Conservation (phyloP, 2,329 filamentous ascomycete species). For the Epichloe bromicola region DNA sequence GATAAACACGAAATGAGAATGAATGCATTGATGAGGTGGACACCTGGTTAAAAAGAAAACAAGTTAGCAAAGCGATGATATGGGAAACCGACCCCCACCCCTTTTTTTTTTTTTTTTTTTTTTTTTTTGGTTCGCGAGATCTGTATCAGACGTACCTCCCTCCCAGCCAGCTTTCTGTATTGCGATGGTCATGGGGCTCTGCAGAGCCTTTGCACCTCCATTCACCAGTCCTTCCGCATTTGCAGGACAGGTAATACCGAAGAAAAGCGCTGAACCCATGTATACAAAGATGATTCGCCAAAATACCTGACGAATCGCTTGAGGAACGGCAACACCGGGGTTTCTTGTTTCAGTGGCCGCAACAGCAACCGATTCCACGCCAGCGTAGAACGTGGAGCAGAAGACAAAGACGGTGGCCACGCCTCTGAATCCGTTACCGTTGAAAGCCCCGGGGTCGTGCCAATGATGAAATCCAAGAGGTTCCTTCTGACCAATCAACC, state of each 20-base stretch:
- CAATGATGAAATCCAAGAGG: slow-evolving; percentile 59
- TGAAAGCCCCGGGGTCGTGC: slow-evolving; percentile 57
- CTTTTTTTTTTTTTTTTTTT: background rate
- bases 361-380: slow-evolving; percentile 50
- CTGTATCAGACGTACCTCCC: slow-evolving; percentile 30
- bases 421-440: slow-evolving; percentile 50
- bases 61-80: slow-evolving; percentile 1
- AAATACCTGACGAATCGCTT: slow-evolving; percentile 47
- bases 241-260: slow-evolving; percentile 59
- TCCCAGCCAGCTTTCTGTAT: slow-evolving; percentile 63
- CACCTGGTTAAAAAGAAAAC: slow-evolving; percentile 18
- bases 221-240: slow-evolving; percentile 52
- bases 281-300: slow-evolving; percentile 50
- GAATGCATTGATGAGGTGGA: slow-evolving; percentile 66
- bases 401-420: slow-evolving; percentile 56
- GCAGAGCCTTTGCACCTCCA: slow-evolving; percentile 47
- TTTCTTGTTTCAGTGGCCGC: slow-evolving; percentile 49
- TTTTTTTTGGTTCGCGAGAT: background rate
- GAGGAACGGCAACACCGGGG: slow-evolving; percentile 40
- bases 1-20: slow-evolving; percentile 61
- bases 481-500: slow-evolving; percentile 43
- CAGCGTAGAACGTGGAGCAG: slow-evolving; percentile 58
- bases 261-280: slow-evolving; percentile 62
- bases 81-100: too few relatives aligned
- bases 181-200: slow-evolving; percentile 62